phyloP scores from a whole-genome alignment of 2,329 filamentous ascomycete species.

The Pyrenophora graminea region DNA sequence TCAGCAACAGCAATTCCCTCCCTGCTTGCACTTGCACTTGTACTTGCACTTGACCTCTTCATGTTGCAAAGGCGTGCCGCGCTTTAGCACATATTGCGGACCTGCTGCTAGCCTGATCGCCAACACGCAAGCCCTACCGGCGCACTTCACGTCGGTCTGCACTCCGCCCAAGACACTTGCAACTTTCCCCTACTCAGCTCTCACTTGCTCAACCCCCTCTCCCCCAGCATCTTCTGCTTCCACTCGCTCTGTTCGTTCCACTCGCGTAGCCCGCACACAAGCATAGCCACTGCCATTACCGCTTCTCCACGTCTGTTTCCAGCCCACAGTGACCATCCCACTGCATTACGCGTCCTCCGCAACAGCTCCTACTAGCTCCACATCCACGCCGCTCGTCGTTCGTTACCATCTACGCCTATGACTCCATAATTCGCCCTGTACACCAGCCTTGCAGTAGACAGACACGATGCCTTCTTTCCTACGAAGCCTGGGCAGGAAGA shows the following conservation, averaged over 20 bases:
- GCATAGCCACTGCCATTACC: slow-evolving; percentile 25
- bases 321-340: slow-evolving; percentile 18
- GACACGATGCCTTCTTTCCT: slow-evolving; percentile 64
- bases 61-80: background rate
- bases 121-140: slow-evolving; percentile 11
- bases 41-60: too few species aligned
- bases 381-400: slow-evolving; percentile 18
- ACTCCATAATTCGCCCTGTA: slow-evolving; percentile 12
- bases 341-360: slow-evolving; percentile 34
- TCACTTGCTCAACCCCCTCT: slow-evolving; percentile 6
- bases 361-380: slow-evolving; percentile 15
- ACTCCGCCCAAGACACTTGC: slow-evolving; percentile 2
- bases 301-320: slow-evolving; percentile 19
- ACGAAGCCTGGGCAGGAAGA: slow-evolving; percentile 76
- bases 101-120: slow-evolving; percentile 16
- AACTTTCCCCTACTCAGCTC: background rate
- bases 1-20: too few species aligned
- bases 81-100: slow-evolving; percentile 4
- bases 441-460: slow-evolving; percentile 13
- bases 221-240: slow-evolving; percentile 22
- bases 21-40: background rate
- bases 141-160: slow-evolving; percentile 13
- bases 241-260: slow-evolving; percentile 27
- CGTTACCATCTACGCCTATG: slow-evolving; percentile 21
- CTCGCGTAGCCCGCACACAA: slow-evolving; percentile 19